Conservation (phyloP, 805 yeast species). For the Saturnispora silvae region DNA sequence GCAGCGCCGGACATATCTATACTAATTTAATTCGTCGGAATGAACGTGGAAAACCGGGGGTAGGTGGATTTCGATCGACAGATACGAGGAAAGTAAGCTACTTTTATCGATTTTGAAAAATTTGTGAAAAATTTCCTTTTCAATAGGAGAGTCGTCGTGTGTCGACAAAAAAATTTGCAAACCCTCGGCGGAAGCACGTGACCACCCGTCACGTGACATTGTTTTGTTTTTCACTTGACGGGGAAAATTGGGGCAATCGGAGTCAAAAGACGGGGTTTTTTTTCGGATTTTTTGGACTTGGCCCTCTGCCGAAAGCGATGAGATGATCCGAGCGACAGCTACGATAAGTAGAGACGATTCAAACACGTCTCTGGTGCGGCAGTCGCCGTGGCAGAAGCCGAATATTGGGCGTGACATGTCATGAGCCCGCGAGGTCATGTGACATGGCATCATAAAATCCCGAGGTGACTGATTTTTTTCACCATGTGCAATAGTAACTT, state of each 20-base stretch:
- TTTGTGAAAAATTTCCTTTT: background rate
- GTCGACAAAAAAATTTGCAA: background rate
- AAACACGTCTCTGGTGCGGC: no score
- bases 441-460: slow-evolving; percentile 1
- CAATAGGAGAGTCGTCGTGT: background rate
- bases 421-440: background rate
- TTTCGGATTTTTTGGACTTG: no score
- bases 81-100: slow-evolving; percentile 5
- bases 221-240: no score
- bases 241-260: no score
- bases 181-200: background rate
- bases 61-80: slow-evolving; percentile 56
- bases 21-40: slow-evolving; percentile 37
- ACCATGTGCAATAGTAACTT: no score
- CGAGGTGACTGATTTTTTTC: background rate
- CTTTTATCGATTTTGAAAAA: background rate
- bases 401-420: no score
- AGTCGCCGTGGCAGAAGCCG: no score
- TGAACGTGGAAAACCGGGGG: slow-evolving; percentile 63
- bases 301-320: no score
- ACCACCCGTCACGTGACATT: background rate
- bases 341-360: no score
- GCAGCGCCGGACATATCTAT: slow-evolving; percentile 33
- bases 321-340: no score
- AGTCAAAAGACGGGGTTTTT: no score